Conservation (phyloP, 495 filamentous ascomycete genomes). For the Tetracladium setigerum region DNA sequence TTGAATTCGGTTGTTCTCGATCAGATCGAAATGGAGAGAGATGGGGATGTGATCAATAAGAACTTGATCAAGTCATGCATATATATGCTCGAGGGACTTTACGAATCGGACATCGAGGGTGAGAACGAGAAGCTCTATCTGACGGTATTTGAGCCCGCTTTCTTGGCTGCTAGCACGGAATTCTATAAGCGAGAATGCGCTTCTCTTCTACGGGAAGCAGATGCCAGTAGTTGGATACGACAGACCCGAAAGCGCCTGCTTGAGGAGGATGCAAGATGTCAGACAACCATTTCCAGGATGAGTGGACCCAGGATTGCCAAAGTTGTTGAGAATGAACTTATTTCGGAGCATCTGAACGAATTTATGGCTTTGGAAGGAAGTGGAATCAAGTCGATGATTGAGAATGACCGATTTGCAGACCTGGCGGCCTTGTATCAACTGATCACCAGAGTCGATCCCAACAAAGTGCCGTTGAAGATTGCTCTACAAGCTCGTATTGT, state of each 20-base stretch:
- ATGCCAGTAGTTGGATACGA: constrained; percentile 80
- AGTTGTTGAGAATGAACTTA: constrained; percentile 75
- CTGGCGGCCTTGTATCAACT: constrained; percentile 70
- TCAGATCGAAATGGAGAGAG: constrained; percentile 85
- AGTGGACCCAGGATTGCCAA: constrained; percentile 66
- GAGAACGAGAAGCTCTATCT: constrained; percentile 76
- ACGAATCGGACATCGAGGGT: constrained; percentile 69
- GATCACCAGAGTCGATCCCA: constrained; percentile 67
- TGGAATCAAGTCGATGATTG: constrained; percentile 83
- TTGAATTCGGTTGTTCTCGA: constrained; percentile 79
- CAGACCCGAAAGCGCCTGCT: constrained; percentile 61
- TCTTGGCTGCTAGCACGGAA: constrained; percentile 55
- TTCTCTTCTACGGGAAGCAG: constrained; percentile 62
- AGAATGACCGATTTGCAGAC: constrained; percentile 74
- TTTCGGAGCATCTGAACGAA: constrained; percentile 65
- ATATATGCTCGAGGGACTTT: constrained; percentile 86
- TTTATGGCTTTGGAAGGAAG: constrained; percentile 78
- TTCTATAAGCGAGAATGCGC: constrained; percentile 77
- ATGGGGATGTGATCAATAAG: constrained; percentile 84
- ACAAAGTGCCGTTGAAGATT: constrained; percentile 61
- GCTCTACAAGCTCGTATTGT: constrained; percentile 68
- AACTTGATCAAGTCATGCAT: constrained; percentile 73
- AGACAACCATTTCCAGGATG: constrained; percentile 62
- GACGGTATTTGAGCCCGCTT: constrained; percentile 72
- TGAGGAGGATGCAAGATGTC: constrained; percentile 78